phyloP scores from a whole-genome alignment of 2,329 filamentous ascomycete species.

The Arthrocladium fulminans region DNA sequence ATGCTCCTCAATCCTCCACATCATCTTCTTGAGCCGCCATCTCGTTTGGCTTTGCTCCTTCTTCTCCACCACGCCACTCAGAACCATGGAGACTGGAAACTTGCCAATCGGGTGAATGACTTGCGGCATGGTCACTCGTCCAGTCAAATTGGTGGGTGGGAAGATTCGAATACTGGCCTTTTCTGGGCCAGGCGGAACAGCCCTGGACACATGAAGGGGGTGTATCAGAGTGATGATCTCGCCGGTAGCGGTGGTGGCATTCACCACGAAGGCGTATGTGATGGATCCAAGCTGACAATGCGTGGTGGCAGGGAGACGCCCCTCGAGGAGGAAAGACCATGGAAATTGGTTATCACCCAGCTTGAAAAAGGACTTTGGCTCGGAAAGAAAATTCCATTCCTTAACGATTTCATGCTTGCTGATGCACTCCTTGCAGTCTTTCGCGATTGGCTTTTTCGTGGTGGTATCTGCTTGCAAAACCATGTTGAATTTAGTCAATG shows the following conservation, averaged over 20 bases:
- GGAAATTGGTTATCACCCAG: conserved; percentile 67
- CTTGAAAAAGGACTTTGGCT: conserved; percentile 35
- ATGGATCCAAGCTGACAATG: conserved; percentile 64
- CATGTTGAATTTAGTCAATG: conserved; percentile 63
- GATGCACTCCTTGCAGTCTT: conserved; percentile 69
- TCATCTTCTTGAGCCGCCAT: conserved; percentile 85
- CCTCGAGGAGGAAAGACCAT: conserved; percentile 78
- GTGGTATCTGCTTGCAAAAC: conserved; percentile 59
- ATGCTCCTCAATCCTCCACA: conserved; percentile 87
- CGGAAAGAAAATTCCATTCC: conserved; percentile 66
- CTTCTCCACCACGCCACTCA: conserved; percentile 72
- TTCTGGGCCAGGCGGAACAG: conserved; percentile 67
- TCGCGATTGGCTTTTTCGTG: conserved; percentile 73
- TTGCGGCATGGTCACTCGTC: conserved; percentile 69
- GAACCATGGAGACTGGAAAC: conserved; percentile 68
- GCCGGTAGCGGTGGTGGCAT: conserved; percentile 51
- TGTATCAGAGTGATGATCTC: conserved; percentile 58
- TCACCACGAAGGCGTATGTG: conserved; percentile 68
- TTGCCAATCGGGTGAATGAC: conserved; percentile 79
- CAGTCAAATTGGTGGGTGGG: conserved; percentile 87
- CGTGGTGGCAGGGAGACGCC: conserved; percentile 75
- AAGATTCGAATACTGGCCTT: conserved; percentile 91
- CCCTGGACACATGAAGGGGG: conserved; percentile 66
- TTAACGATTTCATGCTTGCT: conserved; percentile 64
- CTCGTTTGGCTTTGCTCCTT: conserved; percentile 64